These are phyloP conservation scores for Coelastrella sp. DNA, from an alignment of 139 green algal species.

Conservation along the genomic window DNA sequence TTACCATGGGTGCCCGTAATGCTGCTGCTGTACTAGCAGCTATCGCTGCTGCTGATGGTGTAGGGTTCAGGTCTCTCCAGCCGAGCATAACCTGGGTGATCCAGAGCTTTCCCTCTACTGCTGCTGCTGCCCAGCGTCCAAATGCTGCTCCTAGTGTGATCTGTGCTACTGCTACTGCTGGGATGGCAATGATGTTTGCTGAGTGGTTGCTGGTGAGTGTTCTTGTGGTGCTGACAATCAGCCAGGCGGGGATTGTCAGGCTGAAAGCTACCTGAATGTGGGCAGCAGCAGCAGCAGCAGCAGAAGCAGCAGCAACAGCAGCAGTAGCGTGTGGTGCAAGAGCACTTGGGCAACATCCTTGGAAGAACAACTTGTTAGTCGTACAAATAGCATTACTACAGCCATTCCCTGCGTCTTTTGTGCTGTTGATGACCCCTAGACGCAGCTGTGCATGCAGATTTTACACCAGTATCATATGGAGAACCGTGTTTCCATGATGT, in stretches of 20 bases:
- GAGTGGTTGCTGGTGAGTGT: constrained; percentile 31
- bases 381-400: no score
- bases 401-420: no score
- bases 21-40: constrained; percentile 45
- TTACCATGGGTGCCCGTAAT: constrained; percentile 31
- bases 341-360: no score
- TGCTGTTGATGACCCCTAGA: no score
- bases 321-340: no score
- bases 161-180: constrained; percentile 34
- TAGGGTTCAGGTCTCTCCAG: constrained; percentile 34
- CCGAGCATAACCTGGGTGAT: constrained; percentile 22
- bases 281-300: neutral
- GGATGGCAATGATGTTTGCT: constrained; percentile 15
- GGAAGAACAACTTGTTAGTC: no score
- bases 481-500: no score
- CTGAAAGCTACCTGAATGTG: constrained; percentile 49
- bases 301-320: neutral
- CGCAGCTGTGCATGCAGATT: no score
- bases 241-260: constrained; percentile 45
- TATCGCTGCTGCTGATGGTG: constrained; percentile 38
- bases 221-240: constrained; percentile 42
- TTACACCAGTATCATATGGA: no score
- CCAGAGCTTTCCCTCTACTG: constrained; percentile 22
- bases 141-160: constrained; percentile 21
- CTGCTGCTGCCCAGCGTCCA: constrained; percentile 28